These are phyloP conservation scores for Taxillus chinensis DNA, from an alignment of 164 flowering plant species.

Conservation along the genomic window DNA sequence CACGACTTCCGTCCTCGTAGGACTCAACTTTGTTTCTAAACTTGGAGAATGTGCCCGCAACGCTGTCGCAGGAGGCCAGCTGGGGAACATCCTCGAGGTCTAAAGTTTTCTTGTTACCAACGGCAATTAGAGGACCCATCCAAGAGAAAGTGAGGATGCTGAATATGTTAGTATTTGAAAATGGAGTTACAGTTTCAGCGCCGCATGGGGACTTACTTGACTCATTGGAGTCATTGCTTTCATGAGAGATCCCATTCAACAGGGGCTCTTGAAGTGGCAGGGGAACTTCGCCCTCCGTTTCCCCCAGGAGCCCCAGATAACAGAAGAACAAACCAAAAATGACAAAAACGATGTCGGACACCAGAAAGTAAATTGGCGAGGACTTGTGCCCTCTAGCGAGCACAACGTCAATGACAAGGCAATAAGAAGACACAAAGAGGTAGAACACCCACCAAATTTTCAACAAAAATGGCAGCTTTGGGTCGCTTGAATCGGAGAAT, in stretches of 20 bases:
- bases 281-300: conserved; percentile 16
- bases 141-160: conserved; percentile 53
- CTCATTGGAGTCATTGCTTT: conserved; percentile 9
- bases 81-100: conserved; percentile 71
- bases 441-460: conserved; percentile 54
- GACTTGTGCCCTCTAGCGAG: conserved; percentile 11
- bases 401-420: conserved; percentile 34
- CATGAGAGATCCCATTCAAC: conserved; percentile 25
- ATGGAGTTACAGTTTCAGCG: conserved; percentile 37
- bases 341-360: conserved; percentile 36
- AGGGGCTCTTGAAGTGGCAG: conserved; percentile 44
- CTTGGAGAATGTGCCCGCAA: conserved; percentile 24
- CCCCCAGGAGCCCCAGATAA: conserved; percentile 35
- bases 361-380: conserved; percentile 19
- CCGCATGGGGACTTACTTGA: conserved; percentile 18
- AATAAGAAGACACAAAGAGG: conserved; percentile 34
- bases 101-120: conserved; percentile 45
- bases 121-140: conserved; percentile 42
- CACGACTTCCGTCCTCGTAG: conserved; percentile 11
- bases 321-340: conserved; percentile 36
- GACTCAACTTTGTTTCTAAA: conserved; percentile 37
- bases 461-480: conserved; percentile 32
- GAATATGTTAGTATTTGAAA: conserved; percentile 32
- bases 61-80: conserved; percentile 37
- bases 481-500: conserved; percentile 15